These are phyloP conservation scores for Physcomitrium patens DNA, from an alignment of 225 moss, liverwort and hornwort genomes.

Conservation along the genomic window DNA sequence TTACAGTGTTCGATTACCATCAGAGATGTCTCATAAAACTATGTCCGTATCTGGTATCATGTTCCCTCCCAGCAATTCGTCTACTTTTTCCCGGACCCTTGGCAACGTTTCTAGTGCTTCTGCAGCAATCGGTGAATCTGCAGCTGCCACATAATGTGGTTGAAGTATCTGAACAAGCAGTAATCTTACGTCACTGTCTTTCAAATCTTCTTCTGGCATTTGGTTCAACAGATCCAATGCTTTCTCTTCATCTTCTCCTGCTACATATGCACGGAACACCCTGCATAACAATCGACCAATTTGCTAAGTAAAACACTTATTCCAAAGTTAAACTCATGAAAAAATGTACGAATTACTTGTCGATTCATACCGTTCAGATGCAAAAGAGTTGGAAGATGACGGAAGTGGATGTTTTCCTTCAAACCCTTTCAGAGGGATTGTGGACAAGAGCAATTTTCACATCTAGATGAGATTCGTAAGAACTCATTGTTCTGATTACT, in stretches of 20 bases:
- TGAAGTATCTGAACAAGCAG: conserved; percentile 65
- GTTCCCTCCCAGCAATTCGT: conserved; percentile 49
- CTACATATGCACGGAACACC: conserved; percentile 75
- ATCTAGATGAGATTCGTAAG: neutral
- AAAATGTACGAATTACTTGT: neutral
- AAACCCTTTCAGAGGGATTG: too few relatives aligned
- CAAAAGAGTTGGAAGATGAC: neutral
- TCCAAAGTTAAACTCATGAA: neutral
- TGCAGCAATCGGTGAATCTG: conserved; percentile 56
- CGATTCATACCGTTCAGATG: neutral
- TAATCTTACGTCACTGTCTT: conserved; percentile 59
- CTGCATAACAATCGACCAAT: conserved; percentile 35
- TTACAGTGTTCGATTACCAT: neutral
- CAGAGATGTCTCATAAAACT: conserved; percentile 27
- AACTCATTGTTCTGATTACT: neutral
- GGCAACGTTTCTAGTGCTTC: conserved; percentile 56
- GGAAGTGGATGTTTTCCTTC: too few relatives aligned
- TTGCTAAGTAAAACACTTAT: neutral
- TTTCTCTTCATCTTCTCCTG: conserved; percentile 64
- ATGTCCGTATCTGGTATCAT: conserved; percentile 50
- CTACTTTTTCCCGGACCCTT: conserved; percentile 42
- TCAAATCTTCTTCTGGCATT: conserved; percentile 52
- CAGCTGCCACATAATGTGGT: conserved; percentile 70
- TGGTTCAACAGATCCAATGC: conserved; percentile 51
- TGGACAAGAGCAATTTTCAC: neutral